These are phyloP conservation scores for Usnea hakonensis DNA, from an alignment of 495 filamentous ascomycete genomes.

Conservation along the genomic window DNA sequence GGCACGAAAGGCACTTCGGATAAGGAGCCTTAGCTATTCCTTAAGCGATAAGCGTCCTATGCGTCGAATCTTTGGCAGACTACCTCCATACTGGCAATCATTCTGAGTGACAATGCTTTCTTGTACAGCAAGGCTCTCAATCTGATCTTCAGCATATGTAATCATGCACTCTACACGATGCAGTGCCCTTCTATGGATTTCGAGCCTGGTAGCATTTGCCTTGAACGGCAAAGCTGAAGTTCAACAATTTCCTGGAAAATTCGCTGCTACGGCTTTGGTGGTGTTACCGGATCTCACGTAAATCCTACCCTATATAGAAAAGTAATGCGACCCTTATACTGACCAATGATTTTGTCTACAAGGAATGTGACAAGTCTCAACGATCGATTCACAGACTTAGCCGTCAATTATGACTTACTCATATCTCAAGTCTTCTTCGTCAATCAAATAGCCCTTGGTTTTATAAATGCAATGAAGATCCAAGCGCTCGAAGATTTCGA, in stretches of 20 bases:
- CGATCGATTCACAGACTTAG: slow-evolving; percentile 4
- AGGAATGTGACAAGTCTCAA: background rate
- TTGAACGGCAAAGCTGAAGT: background rate
- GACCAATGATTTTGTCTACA: background rate
- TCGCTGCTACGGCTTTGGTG: background rate
- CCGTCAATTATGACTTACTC: background rate
- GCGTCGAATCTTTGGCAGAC: background rate
- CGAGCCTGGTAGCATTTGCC: background rate
- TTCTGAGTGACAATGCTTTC: background rate
- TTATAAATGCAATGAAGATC: slow-evolving; percentile 3
- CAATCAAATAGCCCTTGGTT: slow-evolving; percentile 2
- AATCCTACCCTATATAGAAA: background rate
- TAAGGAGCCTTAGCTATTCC: no score
- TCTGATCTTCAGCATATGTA: background rate
- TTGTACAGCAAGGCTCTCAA: background rate
- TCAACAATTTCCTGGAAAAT: background rate
- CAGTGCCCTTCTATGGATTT: background rate
- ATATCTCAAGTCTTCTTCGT: background rate
- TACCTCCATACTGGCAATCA: background rate
- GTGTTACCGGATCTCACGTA: background rate
- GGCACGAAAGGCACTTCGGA: background rate
- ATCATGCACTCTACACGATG: background rate
- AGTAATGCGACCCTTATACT: background rate
- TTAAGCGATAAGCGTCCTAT: background rate
- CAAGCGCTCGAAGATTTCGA: background rate